Evolutionary conservation across 768 basidiomycete species (phyloP).

Genomic region (Termitomyces sp.): DNA sequence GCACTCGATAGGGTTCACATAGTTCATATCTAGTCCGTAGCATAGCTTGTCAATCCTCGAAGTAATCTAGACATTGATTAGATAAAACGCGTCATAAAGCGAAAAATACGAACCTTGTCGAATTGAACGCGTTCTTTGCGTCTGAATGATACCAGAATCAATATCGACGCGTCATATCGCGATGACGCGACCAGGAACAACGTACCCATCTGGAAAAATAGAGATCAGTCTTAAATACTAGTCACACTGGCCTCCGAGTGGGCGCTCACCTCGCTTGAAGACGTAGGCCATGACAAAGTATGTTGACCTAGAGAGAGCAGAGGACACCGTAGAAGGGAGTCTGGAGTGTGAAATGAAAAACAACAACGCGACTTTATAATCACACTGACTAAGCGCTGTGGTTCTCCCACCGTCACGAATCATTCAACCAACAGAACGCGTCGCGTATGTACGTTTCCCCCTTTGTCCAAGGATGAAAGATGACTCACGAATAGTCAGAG

Average conservation of each 20-base stretch:
- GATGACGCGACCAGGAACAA: conserved; percentile 28
- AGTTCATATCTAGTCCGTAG: conserved; percentile 90
- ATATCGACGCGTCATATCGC: conserved; percentile 30
- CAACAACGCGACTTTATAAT: conserved; percentile 23
- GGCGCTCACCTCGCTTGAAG: conserved; percentile 35
- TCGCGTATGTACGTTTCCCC: neutral
- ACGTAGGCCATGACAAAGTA: conserved; percentile 27
- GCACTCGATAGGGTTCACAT: conserved; percentile 91
- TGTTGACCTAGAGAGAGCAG: conserved; percentile 1
- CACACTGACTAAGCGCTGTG: no score
- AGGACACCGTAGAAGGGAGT: conserved; percentile 2
- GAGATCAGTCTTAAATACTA: neutral
- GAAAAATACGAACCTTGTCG: conserved; percentile 62
- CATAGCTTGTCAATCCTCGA: conserved; percentile 86
- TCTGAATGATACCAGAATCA: conserved; percentile 28
- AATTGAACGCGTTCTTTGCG: conserved; percentile 93
- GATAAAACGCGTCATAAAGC: conserved; percentile 7
- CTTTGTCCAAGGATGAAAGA: neutral
- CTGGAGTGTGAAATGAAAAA: conserved; percentile 17
- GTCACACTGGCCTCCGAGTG: neutral
- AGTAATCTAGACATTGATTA: conserved; percentile 56
- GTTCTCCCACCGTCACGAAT: conserved; percentile 6
- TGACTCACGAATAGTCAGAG: no score
- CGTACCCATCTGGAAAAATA: conserved; percentile 40
- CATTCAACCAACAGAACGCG: conserved; percentile 6